phyloP scores from a whole-genome alignment of 208 protist genomes.

The Porcisia hertigi region DNA sequence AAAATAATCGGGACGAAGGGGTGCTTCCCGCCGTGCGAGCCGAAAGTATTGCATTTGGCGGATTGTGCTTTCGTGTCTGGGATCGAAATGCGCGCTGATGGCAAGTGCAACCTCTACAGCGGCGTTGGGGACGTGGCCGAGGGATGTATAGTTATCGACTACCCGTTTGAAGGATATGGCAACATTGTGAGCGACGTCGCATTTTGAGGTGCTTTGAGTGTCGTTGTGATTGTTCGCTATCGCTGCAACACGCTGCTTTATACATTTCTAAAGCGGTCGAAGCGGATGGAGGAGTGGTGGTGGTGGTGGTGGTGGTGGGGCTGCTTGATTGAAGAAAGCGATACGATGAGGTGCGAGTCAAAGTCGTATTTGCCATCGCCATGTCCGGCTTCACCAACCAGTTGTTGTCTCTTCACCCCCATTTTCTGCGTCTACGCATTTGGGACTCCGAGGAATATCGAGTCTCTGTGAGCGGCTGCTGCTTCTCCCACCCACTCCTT shows the following conservation, averaged over 20 bases:
- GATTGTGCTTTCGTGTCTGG: conserved; percentile 59
- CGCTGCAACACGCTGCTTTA: neutral
- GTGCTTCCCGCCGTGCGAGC: conserved; percentile 33
- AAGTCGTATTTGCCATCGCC: neutral
- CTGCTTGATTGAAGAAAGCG: neutral
- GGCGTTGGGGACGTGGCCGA: conserved; percentile 39
- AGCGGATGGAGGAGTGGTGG: neutral
- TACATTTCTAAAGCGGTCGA: neutral
- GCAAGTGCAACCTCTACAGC: conserved; percentile 51
- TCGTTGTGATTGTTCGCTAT: neutral
- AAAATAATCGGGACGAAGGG: conserved; percentile 53
- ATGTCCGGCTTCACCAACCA: neutral
- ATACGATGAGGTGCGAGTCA: neutral
- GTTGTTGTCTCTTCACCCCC: neutral
- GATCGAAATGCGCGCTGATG: conserved; percentile 44
- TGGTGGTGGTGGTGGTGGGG: no score
- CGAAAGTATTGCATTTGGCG: conserved; percentile 34
- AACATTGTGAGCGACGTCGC: conserved; percentile 42
- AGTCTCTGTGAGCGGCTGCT: neutral
- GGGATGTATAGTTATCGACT: conserved; percentile 51
- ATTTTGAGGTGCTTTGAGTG: conserved; percentile 27
- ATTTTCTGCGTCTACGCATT: neutral
- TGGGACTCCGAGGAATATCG: neutral
- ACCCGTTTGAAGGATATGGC: conserved; percentile 62
- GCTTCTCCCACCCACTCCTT: neutral